phyloP scores from a whole-genome alignment of 83 land plant species.

The Thuja plicata region DNA sequence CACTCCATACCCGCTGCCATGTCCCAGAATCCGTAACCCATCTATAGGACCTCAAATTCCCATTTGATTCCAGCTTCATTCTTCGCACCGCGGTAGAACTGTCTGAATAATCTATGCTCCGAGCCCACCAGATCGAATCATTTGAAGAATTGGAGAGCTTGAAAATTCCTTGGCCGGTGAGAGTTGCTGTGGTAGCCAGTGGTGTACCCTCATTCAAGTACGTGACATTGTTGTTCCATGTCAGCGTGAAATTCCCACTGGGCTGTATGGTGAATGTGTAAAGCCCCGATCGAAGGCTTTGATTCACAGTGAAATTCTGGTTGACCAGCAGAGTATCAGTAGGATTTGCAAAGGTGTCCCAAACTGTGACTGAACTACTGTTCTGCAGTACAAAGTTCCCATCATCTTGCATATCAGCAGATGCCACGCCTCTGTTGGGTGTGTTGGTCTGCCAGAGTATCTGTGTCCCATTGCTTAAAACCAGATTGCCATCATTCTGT shows the following conservation, averaged over 20 bases:
- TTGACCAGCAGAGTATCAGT: constrained; percentile 19
- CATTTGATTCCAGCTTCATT: constrained; percentile 40
- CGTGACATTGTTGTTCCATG: constrained; percentile 25
- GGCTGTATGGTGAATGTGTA: constrained; percentile 33
- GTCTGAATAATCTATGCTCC: constrained; percentile 47
- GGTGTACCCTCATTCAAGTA: neutral
- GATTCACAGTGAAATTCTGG: constrained; percentile 4
- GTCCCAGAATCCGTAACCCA: constrained; percentile 9
- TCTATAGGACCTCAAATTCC: constrained; percentile 24
- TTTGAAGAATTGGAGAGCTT: neutral
- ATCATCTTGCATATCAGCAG: constrained; percentile 4
- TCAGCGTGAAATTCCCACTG: constrained; percentile 29
- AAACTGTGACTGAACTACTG: neutral
- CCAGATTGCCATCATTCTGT: constrained; percentile 19
- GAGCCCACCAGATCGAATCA: constrained; percentile 15
- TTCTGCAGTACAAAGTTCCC: constrained; percentile 19
- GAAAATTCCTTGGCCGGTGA: neutral
- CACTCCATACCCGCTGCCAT: constrained; percentile 34
- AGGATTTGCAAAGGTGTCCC: constrained; percentile 20
- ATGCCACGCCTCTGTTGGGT: neutral
- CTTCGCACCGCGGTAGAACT: constrained; percentile 25
- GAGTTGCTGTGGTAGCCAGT: neutral
- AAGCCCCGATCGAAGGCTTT: constrained; percentile 23
- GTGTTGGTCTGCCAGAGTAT: constrained; percentile 18
- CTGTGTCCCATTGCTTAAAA: constrained; percentile 34